These are phyloP conservation scores for Hanseniaspora osmophila DNA, from an alignment of 805 yeast genomes.

Conservation along the genomic window DNA sequence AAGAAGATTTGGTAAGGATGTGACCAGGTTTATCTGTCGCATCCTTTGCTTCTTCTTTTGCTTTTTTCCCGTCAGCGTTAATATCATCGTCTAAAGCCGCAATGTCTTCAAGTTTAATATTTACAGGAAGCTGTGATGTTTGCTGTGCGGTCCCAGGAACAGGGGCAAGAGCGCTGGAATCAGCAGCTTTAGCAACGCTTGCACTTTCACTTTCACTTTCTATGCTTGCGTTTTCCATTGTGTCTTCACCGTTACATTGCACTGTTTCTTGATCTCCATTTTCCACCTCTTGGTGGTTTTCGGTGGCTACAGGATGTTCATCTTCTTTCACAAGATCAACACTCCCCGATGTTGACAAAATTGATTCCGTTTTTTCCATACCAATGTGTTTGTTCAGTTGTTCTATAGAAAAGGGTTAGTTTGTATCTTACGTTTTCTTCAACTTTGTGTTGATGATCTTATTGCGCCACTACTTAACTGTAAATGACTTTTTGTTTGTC, in stretches of 20 bases:
- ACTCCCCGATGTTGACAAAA: not conserved
- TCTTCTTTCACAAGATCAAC: not conserved
- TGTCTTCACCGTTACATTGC: not conserved
- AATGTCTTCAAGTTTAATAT: not conserved
- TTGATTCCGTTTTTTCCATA: too few species aligned
- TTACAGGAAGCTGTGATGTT: not conserved
- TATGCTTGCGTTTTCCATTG: too few species aligned
- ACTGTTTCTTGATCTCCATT: not conserved
- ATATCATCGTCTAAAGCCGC: constrained; percentile 3
- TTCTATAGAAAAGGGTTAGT: too few species aligned
- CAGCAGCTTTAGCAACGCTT: too few species aligned
- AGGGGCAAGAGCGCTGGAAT: too few species aligned
- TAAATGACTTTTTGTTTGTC: too few species aligned
- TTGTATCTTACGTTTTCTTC: too few species aligned
- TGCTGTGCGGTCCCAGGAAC: too few species aligned
- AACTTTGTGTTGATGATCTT: too few species aligned
- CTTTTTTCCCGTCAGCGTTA: constrained; percentile 7
- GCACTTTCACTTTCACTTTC: too few species aligned
- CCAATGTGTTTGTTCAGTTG: too few species aligned
- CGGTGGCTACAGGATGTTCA: not conserved
- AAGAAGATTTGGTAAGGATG: not conserved
- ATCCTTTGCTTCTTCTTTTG: constrained; percentile 4
- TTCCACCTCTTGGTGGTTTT: not conserved
- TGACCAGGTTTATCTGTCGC: not conserved
- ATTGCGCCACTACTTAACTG: too few species aligned